Percentiles rank a stretch among this genome's conserved stretches.
Conservation (phyloP, 805 yeast species). For the Metschnikowia noctiluminum region DNA sequence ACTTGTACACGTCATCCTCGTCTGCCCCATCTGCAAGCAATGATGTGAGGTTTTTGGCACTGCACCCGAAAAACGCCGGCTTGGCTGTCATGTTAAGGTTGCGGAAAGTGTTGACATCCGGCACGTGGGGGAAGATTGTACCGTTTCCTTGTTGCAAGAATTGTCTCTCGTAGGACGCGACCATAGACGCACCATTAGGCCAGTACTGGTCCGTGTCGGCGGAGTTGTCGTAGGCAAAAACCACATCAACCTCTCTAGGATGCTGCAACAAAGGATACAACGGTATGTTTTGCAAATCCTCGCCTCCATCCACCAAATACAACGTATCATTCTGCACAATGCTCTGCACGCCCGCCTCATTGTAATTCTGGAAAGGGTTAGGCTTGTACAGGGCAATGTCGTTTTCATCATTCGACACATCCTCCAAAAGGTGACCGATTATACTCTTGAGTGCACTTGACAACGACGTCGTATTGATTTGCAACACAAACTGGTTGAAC, state of each 20-base stretch:
- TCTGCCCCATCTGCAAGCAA: slow-evolving; percentile 18
- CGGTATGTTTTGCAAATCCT: slow-evolving; percentile 42
- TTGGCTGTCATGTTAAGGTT: slow-evolving; percentile 20
- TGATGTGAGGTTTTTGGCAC: slow-evolving; percentile 21
- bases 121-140: slow-evolving; percentile 27
- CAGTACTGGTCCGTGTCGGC: slow-evolving; percentile 33
- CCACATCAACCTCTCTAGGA: slow-evolving; percentile 35
- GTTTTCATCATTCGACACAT: slow-evolving; percentile 23
- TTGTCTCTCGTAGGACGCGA: slow-evolving; percentile 33
- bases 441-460: slow-evolving; percentile 23
- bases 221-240: slow-evolving; percentile 40
- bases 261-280: slow-evolving; percentile 39
- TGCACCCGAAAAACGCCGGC: slow-evolving; percentile 29
- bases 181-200: slow-evolving; percentile 43
- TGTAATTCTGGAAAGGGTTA: slow-evolving; percentile 33
- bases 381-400: slow-evolving; percentile 41
- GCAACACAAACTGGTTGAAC: slow-evolving; percentile 33
- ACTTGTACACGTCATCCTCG: slow-evolving; percentile 10
- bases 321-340: slow-evolving; percentile 29
- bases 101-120: slow-evolving; percentile 20
- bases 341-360: slow-evolving; percentile 17
- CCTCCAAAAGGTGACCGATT: slow-evolving; percentile 23
- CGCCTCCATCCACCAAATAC: slow-evolving; percentile 42
- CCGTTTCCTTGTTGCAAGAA: slow-evolving; percentile 23
- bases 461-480: slow-evolving; percentile 22